Percentiles rank a stretch among this genome's conserved stretches.
Conservation (phyloP, 1,284 basidiomycete species). For the Neonothopanus nambi region DNA sequence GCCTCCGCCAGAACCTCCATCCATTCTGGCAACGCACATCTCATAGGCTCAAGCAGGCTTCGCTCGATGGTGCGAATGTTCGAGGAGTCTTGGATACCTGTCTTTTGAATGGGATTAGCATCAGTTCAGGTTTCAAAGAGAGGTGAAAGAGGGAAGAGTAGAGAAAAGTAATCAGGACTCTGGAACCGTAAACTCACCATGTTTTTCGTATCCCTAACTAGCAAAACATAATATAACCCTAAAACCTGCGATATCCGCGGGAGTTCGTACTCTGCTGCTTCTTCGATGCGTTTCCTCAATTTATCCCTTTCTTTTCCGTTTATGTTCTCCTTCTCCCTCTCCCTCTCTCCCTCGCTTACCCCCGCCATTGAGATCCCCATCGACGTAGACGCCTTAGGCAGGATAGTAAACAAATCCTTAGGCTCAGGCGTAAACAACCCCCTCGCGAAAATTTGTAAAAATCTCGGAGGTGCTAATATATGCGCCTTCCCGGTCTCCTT, state of each 20-base stretch:
- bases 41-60: conserved; percentile 2
- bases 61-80: conserved; percentile 12
- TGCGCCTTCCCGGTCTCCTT: not conserved
- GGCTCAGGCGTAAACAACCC: conserved; percentile 11
- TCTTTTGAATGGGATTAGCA: not conserved
- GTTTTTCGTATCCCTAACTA: conserved; percentile 7
- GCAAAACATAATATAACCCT: conserved; percentile 11
- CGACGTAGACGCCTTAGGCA: no score
- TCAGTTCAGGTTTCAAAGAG: no score
- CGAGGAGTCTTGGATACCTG: conserved; percentile 12
- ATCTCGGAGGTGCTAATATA: conserved; percentile 8
- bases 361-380: no score
- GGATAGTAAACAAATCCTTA: not conserved
- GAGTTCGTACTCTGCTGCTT: not conserved
- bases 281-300: not conserved
- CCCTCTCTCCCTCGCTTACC: not conserved
- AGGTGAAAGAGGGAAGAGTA: not conserved
- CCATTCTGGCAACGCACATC: not conserved
- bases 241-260: conserved; percentile 2
- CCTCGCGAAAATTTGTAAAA: conserved; percentile 9
- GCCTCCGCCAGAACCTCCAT: not conserved
- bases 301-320: not conserved
- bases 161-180: not conserved
- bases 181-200: not conserved
- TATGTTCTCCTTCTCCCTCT: not conserved